Evolutionary conservation across 345 rosid species (phyloP), one percentile per base, ranked within the genome.

Genomic region (Gossypium sturtianum): DNA sequence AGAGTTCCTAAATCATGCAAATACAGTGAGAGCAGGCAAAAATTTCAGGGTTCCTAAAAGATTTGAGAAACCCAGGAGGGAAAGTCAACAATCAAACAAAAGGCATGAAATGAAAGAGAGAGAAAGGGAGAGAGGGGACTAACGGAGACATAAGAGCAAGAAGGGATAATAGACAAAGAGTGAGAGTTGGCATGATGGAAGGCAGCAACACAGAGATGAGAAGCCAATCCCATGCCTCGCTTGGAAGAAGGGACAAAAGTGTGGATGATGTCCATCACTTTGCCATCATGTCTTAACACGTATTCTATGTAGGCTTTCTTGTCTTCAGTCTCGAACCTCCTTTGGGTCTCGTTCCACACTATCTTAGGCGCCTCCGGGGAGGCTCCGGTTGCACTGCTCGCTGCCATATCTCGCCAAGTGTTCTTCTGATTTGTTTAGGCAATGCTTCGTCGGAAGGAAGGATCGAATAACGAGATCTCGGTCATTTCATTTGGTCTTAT

Each of bases 71-170:
- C 49, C 49, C 25, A 68, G 52, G 12, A 25, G 48, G 56, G 16
- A 62, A 62, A 71, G 71, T 54, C 47, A 57, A 64, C 7, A 41
- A 9, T 9, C 15, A 43, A 49, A 48, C 51, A 56, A 22, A 47
- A 53, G 4, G 2, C n/a, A 27, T 3, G 58, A 27, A 65, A 74
- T 41, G 45, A 17, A 67, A 49, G 8, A 53, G 75, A 57, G 29
- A 52, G 20, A 25, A 47, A 27, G 19, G 12, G 29, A 52, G 25
- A 64, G 61, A 74, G 10, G 63, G 45, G 23, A 64, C 89, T 67
- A 27, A 88, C 97, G 56, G 95, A 94, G 74, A 94, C 89, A 47
- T 94, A 90, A 66, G 98, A 86, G 88, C 97, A 94, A 19, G 95
- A 75, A 60, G 98, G 97, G 74, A 88, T 77, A 76, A 92, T 48